These are phyloP conservation scores for Chalciporus sphaerocephalus DNA, from an alignment of 768 basidiomycete species.

Conservation along the genomic window DNA sequence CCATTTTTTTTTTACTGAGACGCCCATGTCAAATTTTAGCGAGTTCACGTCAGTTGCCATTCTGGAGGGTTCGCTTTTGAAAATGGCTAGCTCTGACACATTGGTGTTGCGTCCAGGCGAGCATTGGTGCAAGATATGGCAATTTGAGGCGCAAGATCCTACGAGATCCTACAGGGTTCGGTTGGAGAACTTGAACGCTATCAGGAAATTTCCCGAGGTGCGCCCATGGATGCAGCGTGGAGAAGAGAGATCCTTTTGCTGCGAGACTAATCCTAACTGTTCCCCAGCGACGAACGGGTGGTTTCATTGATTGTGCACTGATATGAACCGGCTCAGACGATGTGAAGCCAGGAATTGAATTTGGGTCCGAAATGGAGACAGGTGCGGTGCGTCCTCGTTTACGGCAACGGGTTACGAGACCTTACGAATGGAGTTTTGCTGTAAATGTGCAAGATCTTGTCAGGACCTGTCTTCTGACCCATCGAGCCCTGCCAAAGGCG, in stretches of 20 bases:
- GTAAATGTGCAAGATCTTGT: constrained; percentile 26
- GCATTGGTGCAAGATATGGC: neutral
- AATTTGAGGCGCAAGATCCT: constrained; percentile 4
- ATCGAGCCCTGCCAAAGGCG: constrained; percentile 28
- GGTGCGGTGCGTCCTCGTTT: constrained; percentile 25
- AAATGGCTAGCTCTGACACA: constrained; percentile 6
- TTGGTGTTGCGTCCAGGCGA: constrained; percentile 7
- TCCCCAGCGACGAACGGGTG: constrained; percentile 13
- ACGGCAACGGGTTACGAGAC: constrained; percentile 27
- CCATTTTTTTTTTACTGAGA: constrained; percentile 7
- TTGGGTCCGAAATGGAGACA: constrained; percentile 23
- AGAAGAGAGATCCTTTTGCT: neutral
- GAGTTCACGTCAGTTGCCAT: constrained; percentile 25
- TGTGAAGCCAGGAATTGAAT: constrained; percentile 21
- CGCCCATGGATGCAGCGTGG: neutral
- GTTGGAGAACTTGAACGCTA: neutral
- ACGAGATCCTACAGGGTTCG: neutral
- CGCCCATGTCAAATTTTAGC: constrained; percentile 16
- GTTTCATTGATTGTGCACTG: constrained; percentile 28
- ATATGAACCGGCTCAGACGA: constrained; percentile 18
- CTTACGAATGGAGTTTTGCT: constrained; percentile 27
- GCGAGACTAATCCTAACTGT: neutral
- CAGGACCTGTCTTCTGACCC: constrained; percentile 28
- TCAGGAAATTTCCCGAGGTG: constrained; percentile 1
- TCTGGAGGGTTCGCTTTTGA: constrained; percentile 5